Conservation (phyloP, 129 eudicot genomes). For the sunflower (Helianthus annuus) region DNA sequence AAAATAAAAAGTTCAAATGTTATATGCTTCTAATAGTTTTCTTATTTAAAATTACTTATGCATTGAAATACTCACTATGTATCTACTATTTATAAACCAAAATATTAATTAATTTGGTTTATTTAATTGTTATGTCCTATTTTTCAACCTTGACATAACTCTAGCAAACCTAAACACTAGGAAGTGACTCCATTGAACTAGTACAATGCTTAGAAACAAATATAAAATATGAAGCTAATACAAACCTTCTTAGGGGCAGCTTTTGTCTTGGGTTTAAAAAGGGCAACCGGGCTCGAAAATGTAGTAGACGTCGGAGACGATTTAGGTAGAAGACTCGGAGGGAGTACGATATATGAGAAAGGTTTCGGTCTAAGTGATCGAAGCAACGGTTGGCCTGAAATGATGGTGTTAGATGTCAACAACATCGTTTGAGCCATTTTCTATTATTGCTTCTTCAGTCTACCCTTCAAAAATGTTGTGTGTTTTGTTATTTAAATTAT, state of each 20-base stretch:
- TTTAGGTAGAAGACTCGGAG: conserved; percentile 34
- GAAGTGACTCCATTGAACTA: background rate
- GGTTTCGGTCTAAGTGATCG: conserved; percentile 66
- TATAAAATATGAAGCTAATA: background rate
- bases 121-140: background rate
- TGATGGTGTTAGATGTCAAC: conserved; percentile 50
- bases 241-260: conserved; percentile 76
- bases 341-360: conserved; percentile 43
- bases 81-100: background rate
- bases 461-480: background rate
- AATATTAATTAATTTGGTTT: background rate
- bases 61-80: no score
- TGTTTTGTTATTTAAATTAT: conserved; percentile 5
- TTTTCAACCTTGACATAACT: background rate
- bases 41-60: no score
- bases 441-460: conserved; percentile 4
- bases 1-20: no score
- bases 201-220: background rate
- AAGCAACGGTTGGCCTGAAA: conserved; percentile 48
- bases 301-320: conserved; percentile 29
- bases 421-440: conserved; percentile 84
- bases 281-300: conserved; percentile 47
- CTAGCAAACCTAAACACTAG: background rate
- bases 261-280: conserved; percentile 85
- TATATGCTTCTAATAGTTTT: no score